These are phyloP conservation scores for Acorus calamus DNA, from an alignment of 106 monocot genomes.

Conservation along the genomic window DNA sequence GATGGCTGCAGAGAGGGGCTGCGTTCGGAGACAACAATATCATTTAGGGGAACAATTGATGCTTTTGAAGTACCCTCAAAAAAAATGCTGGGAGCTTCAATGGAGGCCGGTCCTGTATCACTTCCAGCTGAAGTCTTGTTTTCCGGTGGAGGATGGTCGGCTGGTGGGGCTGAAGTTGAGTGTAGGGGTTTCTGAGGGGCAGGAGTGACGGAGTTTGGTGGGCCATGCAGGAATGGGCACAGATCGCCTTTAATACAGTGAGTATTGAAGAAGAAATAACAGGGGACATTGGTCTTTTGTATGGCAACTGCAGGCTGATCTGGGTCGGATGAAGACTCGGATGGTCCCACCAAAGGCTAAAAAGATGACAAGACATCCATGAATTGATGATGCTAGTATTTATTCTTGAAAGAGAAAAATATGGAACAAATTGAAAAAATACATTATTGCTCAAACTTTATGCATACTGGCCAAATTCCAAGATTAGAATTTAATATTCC, in stretches of 20 bases:
- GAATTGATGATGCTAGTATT: no score
- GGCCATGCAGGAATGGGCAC: conserved; percentile 39
- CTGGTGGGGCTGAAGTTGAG: conserved; percentile 1
- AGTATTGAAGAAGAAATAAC: conserved; percentile 46
- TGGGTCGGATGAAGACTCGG: conserved; percentile 12
- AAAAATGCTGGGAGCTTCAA: conserved; percentile 20
- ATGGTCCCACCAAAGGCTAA: conserved; percentile 38
- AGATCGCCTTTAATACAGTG: conserved; percentile 46
- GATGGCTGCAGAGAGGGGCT: conserved; percentile 22
- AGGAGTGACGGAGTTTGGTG: neutral
- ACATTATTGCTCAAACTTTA: no score
- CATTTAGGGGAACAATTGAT: no score
- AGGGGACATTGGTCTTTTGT: conserved; percentile 31
- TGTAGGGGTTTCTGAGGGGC: conserved; percentile 11
- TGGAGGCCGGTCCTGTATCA: conserved; percentile 23
- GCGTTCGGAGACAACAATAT: conserved; percentile 3
- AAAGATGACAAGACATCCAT: neutral
- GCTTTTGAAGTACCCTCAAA: conserved; percentile 5
- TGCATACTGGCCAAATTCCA: no score
- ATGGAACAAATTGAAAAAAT: no score
- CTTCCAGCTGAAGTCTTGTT: conserved; percentile 19
- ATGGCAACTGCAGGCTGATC: neutral
- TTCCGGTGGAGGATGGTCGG: conserved; percentile 4
- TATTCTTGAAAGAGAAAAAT: no score
- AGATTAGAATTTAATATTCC: no score